Evolutionary conservation across 495 filamentous ascomycete species (phyloP).

Genomic region (Penicillium nucicola): DNA sequence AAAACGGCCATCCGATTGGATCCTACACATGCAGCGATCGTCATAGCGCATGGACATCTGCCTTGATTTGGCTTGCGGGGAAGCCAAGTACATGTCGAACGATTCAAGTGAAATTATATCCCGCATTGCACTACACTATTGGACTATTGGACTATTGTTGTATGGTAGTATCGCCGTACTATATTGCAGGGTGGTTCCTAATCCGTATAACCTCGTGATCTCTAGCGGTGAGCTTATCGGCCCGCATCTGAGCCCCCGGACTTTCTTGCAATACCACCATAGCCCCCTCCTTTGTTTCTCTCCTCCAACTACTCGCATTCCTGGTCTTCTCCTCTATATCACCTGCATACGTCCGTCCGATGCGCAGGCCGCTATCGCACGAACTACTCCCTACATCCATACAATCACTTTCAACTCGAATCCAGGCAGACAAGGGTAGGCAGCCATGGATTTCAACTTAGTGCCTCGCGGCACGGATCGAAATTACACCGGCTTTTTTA

Average conservation of each 20-base stretch:
- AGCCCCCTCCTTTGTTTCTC: neutral
- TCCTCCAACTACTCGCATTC: neutral
- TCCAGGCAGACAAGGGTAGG: no score
- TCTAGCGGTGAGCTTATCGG: no score
- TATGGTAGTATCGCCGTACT: no score
- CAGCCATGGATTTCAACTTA: slow-evolving; percentile 42
- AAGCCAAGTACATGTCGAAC: neutral
- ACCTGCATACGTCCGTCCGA: neutral
- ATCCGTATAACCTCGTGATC: no score
- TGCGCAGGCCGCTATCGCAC: slow-evolving; percentile 4
- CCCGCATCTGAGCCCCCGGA: no score
- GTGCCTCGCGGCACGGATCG: slow-evolving; percentile 40
- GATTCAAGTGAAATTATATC: no score
- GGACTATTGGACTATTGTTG: no score
- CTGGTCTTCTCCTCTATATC: no score
- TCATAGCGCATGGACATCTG: slow-evolving; percentile 1
- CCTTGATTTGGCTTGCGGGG: slow-evolving; percentile 7
- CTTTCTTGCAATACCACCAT: no score
- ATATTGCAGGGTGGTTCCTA: no score
- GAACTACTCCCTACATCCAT: neutral
- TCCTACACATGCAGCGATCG: neutral
- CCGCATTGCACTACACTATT: no score
- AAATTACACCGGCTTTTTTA: slow-evolving; percentile 47
- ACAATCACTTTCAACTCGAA: neutral
- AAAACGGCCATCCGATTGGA: neutral